Evolutionary conservation across 257 asterid species (phyloP).

Genomic region (Nicotiana attenuata): DNA sequence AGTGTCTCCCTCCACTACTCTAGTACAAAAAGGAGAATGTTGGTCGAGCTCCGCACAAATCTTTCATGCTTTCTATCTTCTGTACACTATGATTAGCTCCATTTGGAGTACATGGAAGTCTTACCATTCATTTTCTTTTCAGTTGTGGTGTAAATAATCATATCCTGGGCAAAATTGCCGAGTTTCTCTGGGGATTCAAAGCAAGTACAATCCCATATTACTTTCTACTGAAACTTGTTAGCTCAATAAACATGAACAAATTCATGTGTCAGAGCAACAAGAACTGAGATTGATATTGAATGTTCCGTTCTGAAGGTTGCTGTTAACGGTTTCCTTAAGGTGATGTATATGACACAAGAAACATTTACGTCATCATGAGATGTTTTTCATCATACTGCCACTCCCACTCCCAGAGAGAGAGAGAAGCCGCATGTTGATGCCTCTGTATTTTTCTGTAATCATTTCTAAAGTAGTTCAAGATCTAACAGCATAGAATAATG

Average conservation of each 20-base stretch:
- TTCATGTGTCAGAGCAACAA: not conserved
- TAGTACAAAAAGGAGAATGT: not conserved
- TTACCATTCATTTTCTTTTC: not conserved
- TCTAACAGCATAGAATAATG: not conserved
- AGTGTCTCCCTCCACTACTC: not conserved
- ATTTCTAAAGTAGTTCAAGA: not conserved
- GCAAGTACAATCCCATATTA: not conserved
- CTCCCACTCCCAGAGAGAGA: not conserved
- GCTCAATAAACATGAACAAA: not conserved
- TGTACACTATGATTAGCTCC: not conserved
- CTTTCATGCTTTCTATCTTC: not conserved
- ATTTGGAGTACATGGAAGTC: not conserved
- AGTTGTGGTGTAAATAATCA: not conserved
- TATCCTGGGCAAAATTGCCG: not conserved
- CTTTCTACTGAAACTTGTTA: conserved; percentile 1
- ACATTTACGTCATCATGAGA: not conserved
- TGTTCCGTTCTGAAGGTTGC: not conserved
- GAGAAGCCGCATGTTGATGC: not conserved
- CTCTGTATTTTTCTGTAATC: not conserved
- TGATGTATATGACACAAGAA: not conserved
- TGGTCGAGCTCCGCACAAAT: not conserved
- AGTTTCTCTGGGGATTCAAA: not conserved
- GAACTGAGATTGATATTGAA: not conserved
- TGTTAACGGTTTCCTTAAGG: not conserved
- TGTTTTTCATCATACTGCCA: not conserved